Evolutionary conservation across 169 alveolate species (phyloP), one percentile per base, ranked within the genome.

Genomic region (Cryptosporidium felis): DNA sequence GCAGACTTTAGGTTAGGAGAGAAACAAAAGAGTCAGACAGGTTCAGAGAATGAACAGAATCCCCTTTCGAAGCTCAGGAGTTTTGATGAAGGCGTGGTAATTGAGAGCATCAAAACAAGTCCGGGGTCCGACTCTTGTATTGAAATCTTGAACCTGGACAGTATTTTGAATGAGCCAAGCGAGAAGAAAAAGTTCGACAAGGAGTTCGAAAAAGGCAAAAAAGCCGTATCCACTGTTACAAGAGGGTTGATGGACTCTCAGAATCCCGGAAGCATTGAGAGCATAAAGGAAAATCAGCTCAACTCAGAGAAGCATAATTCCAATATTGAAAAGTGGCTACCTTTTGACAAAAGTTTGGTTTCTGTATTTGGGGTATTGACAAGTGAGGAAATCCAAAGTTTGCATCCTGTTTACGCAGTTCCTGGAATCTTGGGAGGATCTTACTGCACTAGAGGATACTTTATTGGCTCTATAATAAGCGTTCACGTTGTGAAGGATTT

Each of bases 371-470:
- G 85, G 3, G 67, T 74, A 26, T 38, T 53, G 36, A 74, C 85
- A 23, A 30, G 10, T n/a, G 28, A 74, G n/a, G 32, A 74, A 2
- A 58, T 53, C 30, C 40, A 21, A 23, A 74, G 36, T 74, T 23
- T 74, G 10, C 85, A 74, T 16, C 85, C 85, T 28, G 45, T 74
- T 16, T 74, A 74, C 28, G 85, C 74, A 18, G 67, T 74, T 21
- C 85, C 85, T 14, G 85, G 85, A 32, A 36, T 74, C 30, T 74
- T 74, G 18, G 34, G 59, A 2, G 65, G 59, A 9, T 18, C 10
- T 21, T 53, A 36, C 41, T 74, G 85, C 12, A 74, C 85, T 18
- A 74, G 85, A 51, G 85, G 85, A 9, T 74, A 40, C 40, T 49
- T 56, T 53, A 74, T 74, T 49, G 85, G 85, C 5, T 74, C 85